phyloP scores from a whole-genome alignment of 1,284 basidiomycete genomes.

The Kwoniella shivajii region DNA sequence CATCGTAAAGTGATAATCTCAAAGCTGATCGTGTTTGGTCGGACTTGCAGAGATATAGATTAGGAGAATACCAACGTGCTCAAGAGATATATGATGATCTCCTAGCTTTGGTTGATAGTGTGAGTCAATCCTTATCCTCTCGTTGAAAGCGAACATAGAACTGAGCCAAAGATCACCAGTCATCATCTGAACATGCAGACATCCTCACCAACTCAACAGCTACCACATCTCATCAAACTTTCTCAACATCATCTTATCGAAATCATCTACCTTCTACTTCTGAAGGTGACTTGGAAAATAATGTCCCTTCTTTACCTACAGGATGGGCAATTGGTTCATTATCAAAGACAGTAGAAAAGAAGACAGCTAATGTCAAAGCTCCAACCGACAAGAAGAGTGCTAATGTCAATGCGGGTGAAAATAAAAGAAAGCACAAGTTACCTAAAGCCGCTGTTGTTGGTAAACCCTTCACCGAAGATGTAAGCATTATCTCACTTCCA shows the following conservation, averaged over 20 bases:
- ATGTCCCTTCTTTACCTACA: constrained; percentile 43
- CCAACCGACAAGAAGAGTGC: constrained; percentile 9
- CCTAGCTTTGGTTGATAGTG: constrained; percentile 70
- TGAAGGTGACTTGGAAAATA: constrained; percentile 40
- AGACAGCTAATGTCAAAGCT: constrained; percentile 17
- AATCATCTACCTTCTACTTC: constrained; percentile 47
- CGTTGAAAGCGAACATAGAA: no score
- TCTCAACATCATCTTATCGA: constrained; percentile 70
- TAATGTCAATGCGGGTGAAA: constrained; percentile 1
- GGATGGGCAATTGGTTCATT: constrained; percentile 41
- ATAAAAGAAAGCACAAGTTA: constrained; percentile 46
- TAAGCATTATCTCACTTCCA: constrained; percentile 28
- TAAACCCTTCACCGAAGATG: constrained; percentile 47
- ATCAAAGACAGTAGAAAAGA: constrained; percentile 18
- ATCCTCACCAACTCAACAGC: constrained; percentile 79
- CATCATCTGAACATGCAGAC: constrained; percentile 82
- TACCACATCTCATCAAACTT: constrained; percentile 75
- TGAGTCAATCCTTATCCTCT: constrained; percentile 45
- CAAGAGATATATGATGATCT: constrained; percentile 76
- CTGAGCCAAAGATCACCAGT: constrained; percentile 56
- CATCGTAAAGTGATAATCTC: constrained; percentile 3
- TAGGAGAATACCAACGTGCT: constrained; percentile 70
- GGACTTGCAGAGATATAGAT: constrained; percentile 68
- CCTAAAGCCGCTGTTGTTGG: constrained; percentile 48
- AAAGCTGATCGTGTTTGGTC: not conserved